Evolutionary conservation across 2,329 filamentous ascomycete species (phyloP), one percentile per base, ranked within the genome.

Genomic region (Bipolaris zeicola): DNA sequence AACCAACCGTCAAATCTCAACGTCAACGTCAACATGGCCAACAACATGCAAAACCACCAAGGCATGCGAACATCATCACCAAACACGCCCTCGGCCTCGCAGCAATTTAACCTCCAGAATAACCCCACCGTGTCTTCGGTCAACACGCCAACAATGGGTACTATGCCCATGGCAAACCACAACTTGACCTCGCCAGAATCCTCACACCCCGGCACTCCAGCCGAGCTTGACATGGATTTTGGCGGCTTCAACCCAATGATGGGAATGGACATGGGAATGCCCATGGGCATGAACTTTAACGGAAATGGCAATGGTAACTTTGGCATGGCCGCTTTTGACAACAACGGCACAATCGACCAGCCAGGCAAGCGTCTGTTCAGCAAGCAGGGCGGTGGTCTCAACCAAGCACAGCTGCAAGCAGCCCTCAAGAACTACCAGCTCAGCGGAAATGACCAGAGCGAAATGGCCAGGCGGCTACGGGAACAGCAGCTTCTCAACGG

Each of bases 91-190:
- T 88, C 91, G 24, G 85, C 89, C 44, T 81, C 83, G 38, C 78
- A 80, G 58, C 77, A 76, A 52, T 92, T 94, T 69, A 88, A 88
- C 47, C 87, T 96, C 64, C 89, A 92, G 73, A 92, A 96, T 75
- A 97, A 97, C 75, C 94, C 94, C 14, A 97, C 93, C 1, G 94
- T 98, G 16, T 99, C 95, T 3, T 97, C 93, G 3, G 94, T 97
- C 52, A 98, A 97, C 76, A 98, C 94, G 0, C 94, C 94, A 0
- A 96, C 93, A 0, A 83, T 98, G 55, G 90, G 89, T 57, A 91
- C 91, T 1, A 89, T 92, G 63, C 88, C 90, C 33, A 81, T 87
- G 60, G 83, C 82, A 49, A 81, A 83, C 39, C 84, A 86, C 78
- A 76, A 81, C 76, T 64, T 82, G 80, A 77, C 83, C 59, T 86